Evolutionary conservation across 208 protist species (phyloP), one percentile per base, ranked within the genome.

Genomic region (Naegleria lovaniensis): DNA sequence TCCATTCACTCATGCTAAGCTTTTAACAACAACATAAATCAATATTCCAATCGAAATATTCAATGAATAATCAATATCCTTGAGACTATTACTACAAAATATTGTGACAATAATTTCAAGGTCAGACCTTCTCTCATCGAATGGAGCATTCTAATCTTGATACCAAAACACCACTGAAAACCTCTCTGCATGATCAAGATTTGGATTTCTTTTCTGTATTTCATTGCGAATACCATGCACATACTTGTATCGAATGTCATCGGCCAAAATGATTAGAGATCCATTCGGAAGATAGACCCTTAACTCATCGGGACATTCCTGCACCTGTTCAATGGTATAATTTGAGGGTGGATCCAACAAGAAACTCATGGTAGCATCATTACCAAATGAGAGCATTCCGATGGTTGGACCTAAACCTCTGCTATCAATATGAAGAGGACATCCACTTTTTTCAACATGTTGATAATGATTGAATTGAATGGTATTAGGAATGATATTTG

Each of bases 401-500:
- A 85, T 85, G 7, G 83, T 85, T 6, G 83, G 83, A n/a, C 83
- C 83, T 4, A 85, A 29, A 29, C 39, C 33, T 85, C n/a, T 43
- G 13, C 22, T 33, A 48, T 85, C 83, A 13, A 85, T 33, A 85
- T 85, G 83, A 25, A 85, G 15, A 43, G 83, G 83, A 85, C 83
- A 85, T 38, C 83, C n/a, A 48, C 40, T 51, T 5, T 39, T 51
- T 85, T 39, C 40, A 48, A 48, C 29, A 48, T 85, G 16, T 51
- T 85, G 39, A 29, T 85, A 85, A 48, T 85, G 83, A 48, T 85
- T 85, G 29, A 85, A 43, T 48, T 85, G 83, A n/a, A 85, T 40
- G 5, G 83, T 85, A 29, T 85, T 85, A 19, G 83, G 83, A 48
- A 85, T 33, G 9, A 79, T 36, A 9, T 79, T 79, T 29, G 67